A percentile compares a stretch with the other conserved stretches of the same genome.
phyloP scores from a whole-genome alignment of 768 basidiomycete genomes.

The Termitomyces sp. region DNA sequence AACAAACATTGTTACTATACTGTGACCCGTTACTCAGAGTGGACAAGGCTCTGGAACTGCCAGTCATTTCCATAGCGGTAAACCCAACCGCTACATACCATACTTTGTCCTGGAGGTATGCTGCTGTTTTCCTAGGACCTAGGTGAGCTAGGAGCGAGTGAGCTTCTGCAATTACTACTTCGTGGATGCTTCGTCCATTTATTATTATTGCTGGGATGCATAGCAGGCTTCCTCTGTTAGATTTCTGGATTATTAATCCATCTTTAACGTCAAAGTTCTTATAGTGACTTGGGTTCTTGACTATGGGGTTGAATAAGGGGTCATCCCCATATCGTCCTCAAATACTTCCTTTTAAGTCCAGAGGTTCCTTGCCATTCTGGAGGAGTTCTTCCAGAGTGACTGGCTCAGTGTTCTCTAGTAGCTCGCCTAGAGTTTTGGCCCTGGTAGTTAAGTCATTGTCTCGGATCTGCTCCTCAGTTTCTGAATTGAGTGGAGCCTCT shows the following conservation, averaged over 20 bases:
- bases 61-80: too few relatives aligned
- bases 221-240: fast-evolving
- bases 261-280: background rate
- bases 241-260: background rate
- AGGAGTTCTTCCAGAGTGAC: background rate
- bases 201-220: background rate
- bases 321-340: background rate
- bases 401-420: background rate
- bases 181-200: background rate
- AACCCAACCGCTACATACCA: too few relatives aligned
- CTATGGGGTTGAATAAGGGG: background rate
- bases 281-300: background rate
- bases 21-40: too few relatives aligned
- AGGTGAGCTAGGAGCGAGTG: background rate
- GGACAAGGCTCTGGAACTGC: too few relatives aligned
- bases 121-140: background rate
- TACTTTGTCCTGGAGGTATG: background rate
- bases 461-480: background rate
- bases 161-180: background rate
- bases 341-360: background rate
- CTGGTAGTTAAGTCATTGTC: background rate
- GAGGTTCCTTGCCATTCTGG: background rate
- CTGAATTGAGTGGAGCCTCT: too few relatives aligned
- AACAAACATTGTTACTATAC: too few relatives aligned
- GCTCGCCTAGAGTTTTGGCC: too few relatives aligned